Base-by-base conservation (phyloP, 2,329 filamentous ascomycete species). In the Aspergillus transmontanensis region DNA sequence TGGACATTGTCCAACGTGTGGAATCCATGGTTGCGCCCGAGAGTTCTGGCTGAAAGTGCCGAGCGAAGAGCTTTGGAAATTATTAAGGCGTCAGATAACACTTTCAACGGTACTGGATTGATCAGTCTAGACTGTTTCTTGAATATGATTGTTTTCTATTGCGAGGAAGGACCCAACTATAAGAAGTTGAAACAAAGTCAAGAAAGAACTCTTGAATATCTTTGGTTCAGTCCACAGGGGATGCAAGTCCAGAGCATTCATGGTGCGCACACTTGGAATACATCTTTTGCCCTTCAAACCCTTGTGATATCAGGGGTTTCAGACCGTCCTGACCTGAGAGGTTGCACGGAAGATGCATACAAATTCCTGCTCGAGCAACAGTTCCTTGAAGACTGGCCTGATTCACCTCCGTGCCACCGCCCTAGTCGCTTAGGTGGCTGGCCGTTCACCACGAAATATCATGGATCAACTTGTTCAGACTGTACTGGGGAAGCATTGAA, bases 401-500 rank as follows among this genome's bases (percentile, higher is more conserved):
- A 58, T 9, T 28, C 21, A 11, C 43, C 56, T 12, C 43, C 56
- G 21, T 58, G 56, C 12, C 5, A 46, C 19, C 43, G 16, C 2
- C 21, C 30, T 19, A 58, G 56, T 7, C 56, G 39, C 19, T 26
- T 45, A 14, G 41, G 41, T 1, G 56, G 9, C 1, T 58, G 56
- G 56, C 28, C 56, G 5, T 58, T 58, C 12, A 46, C 28, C 10
- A 34, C 41, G 23, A 9, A 3, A 30, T 58, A 58, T 30, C 7
- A 36, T 58, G 56, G 56, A 2, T 10, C 12, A 2, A 5, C 56
- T 1, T 58, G 41, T 11, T 58, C 56, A 1, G 56, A 58, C 21
- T 58, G 56, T 26, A 58, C 56, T 1, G 56, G 23, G 6, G 56
- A 58, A 19, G 56, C 56, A 30, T 41, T 58, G 6, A 58, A 58